Percentiles rank a stretch among this genome's conserved stretches.
Evolutionary conservation across 2,329 filamentous ascomycete genomes (phyloP).

Genomic region (Ophiostoma angusticollis): DNA sequence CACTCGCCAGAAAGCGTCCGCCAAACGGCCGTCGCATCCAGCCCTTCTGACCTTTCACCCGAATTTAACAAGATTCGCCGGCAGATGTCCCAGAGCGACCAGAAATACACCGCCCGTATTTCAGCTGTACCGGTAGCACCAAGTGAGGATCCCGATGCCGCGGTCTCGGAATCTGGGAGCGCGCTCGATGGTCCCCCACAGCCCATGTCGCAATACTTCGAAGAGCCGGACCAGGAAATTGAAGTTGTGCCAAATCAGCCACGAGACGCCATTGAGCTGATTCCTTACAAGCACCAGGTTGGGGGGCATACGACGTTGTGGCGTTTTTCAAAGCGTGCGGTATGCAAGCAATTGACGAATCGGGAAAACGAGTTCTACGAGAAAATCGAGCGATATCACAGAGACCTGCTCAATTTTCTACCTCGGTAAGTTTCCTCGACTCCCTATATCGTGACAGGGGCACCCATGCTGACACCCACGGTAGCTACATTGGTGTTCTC

Average conservation of each 20-base stretch:
- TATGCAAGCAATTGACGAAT: slow-evolving; percentile 97
- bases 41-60: slow-evolving; percentile 3
- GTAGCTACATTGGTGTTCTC: slow-evolving; percentile 86
- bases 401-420: slow-evolving; percentile 78
- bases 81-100: slow-evolving; percentile 9
- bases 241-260: slow-evolving; percentile 44
- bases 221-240: slow-evolving; percentile 38
- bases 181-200: slow-evolving; percentile 23
- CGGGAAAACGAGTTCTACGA: slow-evolving; percentile 98
- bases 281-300: slow-evolving; percentile 94
- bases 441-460: no score
- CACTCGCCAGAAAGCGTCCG: slow-evolving; percentile 33
- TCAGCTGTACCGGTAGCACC: slow-evolving; percentile 3
- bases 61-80: slow-evolving; percentile 6
- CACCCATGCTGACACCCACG: not conserved
- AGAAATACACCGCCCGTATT: slow-evolving; percentile 10
- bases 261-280: slow-evolving; percentile 83
- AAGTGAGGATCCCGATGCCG: slow-evolving; percentile 25
- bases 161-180: slow-evolving; percentile 25
- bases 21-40: slow-evolving; percentile 7
- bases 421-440: slow-evolving; percentile 55
- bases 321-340: slow-evolving; percentile 85
- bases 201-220: slow-evolving; percentile 30
- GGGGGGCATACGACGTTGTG: slow-evolving; percentile 94
- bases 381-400: slow-evolving; percentile 81